Evolutionary conservation across 2,329 filamentous ascomycete species (phyloP), one percentile per base, ranked within the genome.

Genomic region (Drechslerella dactyloides): DNA sequence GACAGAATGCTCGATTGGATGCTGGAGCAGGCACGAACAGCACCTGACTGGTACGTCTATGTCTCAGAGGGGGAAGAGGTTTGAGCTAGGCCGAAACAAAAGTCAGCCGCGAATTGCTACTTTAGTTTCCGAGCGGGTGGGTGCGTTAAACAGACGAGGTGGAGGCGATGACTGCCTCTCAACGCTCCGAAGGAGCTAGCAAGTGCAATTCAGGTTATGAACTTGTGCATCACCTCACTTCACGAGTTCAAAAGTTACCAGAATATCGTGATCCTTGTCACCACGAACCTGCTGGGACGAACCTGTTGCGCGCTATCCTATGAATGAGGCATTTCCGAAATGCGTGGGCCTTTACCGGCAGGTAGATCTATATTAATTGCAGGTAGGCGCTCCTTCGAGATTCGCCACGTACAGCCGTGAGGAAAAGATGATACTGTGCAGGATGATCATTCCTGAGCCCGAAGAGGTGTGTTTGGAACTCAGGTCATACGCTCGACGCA

Each of bases 161-260:
- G 11, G 76, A 77, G 44, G 75, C 75, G 50, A 72, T 77, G 48
- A 68, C 69, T 48, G 73, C 74, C 15, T 74, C 74, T 37, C 74
- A 75, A 59, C 19, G 69, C 57, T 54, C 74, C 74, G 15, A 75
- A 74, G 35, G 76, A 77, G 44, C 76, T 75, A 7, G 73, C 60
- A 23, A 75, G 76, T 65, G 75, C 74, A 40, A 64, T 77, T 10
- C 65, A 75, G 56, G 75, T 76, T 13, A 75, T 77, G n/a, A 77
- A 76, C 69, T 74, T 75, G 15, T 69, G 76, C 21, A 52, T 77
- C 33, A 77, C 75, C 2, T 74, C 70, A 40, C 42, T 77, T n/a
- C 75, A 77, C 52, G 75, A 69, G 51, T 61, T 77, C n/a, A 69
- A 73, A 35, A 68, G 68, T 44, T 74, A 68, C 46, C 73, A 65